phyloP scores from a whole-genome alignment of 257 asterid genomes.

The Solanum megistacrolobum region DNA sequence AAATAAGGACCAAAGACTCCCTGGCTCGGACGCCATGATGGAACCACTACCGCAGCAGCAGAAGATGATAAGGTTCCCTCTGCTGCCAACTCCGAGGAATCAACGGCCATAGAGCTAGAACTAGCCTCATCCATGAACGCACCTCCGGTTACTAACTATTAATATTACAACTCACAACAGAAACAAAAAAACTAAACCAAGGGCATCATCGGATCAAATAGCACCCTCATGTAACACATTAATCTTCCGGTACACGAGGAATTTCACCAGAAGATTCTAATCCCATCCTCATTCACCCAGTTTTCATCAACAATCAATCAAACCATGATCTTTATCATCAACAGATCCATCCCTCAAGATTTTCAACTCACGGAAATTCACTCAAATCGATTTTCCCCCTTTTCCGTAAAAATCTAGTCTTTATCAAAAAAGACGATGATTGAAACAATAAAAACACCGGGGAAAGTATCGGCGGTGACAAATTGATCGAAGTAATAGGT shows the following conservation, averaged over 20 bases:
- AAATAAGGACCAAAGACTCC: constrained; percentile 54
- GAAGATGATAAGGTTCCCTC: constrained; percentile 32
- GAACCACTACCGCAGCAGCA: constrained; percentile 1
- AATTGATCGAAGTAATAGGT: not conserved
- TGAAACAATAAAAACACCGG: not conserved
- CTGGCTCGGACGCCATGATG: constrained; percentile 69
- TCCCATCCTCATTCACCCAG: constrained; percentile 82
- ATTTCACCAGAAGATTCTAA: constrained; percentile 86
- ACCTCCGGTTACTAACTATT: not conserved
- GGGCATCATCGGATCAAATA: constrained; percentile 4
- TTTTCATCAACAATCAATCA: constrained; percentile 13
- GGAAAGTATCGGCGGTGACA: not conserved
- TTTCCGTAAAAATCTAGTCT: not conserved
- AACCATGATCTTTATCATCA: constrained; percentile 3
- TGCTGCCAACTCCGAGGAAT: not conserved
- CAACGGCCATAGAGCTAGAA: constrained; percentile 8
- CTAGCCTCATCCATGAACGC: constrained; percentile 60
- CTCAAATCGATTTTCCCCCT: not conserved
- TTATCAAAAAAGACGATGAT: not conserved
- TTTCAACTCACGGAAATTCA: not conserved
- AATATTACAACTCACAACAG: not conserved
- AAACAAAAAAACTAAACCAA: not conserved
- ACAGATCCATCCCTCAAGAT: constrained; percentile 24
- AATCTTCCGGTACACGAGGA: constrained; percentile 52
- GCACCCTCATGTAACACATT: constrained; percentile 13